Evolutionary conservation across 805 yeast species (phyloP).

Genomic region (Nakazawaea pomicola): DNA sequence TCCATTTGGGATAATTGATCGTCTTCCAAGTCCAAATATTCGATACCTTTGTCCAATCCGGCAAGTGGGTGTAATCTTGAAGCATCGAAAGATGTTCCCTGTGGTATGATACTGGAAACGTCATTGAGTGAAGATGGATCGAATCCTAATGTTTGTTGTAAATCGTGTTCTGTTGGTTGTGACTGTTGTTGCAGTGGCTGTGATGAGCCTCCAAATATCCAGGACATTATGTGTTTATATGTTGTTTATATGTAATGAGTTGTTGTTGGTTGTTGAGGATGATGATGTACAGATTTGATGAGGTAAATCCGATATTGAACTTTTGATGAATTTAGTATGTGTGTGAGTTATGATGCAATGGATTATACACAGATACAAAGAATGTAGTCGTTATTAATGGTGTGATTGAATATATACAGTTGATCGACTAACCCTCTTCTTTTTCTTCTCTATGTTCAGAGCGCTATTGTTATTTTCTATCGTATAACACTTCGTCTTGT

Average conservation of each 20-base stretch:
- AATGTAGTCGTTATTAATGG: no score
- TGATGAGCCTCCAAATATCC: conserved; percentile 42
- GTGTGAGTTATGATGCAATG: no score
- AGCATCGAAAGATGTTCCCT: conserved; percentile 63
- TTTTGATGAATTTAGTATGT: background rate
- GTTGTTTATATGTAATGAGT: background rate
- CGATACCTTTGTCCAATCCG: conserved; percentile 84
- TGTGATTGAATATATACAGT: no score
- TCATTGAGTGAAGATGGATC: conserved; percentile 62
- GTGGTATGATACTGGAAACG: conserved; percentile 55
- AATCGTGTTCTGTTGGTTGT: conserved; percentile 20
- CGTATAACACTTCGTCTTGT: no score
- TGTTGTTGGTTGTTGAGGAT: no score
- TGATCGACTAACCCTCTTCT: no score
- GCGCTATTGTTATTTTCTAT: no score
- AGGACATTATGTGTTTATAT: conserved; percentile 32
- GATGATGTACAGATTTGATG: no score
- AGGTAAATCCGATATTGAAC: background rate
- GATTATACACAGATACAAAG: no score
- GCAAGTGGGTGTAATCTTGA: conserved; percentile 85
- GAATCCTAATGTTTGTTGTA: conserved; percentile 44
- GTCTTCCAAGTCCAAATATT: conserved; percentile 84
- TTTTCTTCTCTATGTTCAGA: no score
- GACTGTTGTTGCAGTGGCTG: conserved; percentile 9
- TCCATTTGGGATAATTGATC: conserved; percentile 72